Evolutionary conservation across 2,329 filamentous ascomycete species (phyloP), one percentile per base, ranked within the genome.

Genomic region (Drechslerella dactyloides): DNA sequence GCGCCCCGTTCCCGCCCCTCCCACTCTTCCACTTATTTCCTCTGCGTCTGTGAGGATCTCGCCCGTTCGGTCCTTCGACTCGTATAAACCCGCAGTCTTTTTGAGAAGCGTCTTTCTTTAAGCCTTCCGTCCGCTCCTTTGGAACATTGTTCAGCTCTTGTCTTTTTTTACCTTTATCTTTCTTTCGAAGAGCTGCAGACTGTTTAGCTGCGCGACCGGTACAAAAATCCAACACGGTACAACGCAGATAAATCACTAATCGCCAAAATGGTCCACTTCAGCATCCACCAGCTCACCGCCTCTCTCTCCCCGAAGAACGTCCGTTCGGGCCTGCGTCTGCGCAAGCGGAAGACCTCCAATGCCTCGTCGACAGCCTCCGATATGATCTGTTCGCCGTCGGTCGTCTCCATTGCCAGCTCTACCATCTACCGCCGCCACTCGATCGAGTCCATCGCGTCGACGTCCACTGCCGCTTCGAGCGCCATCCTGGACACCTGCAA

Each of bases 221-320:
- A 53, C 21, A 46, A 54, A 73, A 66, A 66, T 66, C 66, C 69
- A 52, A 73, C 61, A 62, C 15, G n/a, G 21, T 17, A 35, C 51
- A 68, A 73, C 52, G 27, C 60, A 55, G 37, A 58, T 21, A 55
- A n/a, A 4, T 33, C 44, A 15, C 15, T 19, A 27, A 50, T 33
- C 23, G 30, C 44, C 51, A 72, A 62, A 50, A 73, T 73, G 69
- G 62, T 68, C 53, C 58, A 66, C 69, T 73, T 73, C 57, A 73
- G 60, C 69, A 66, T 73, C 60, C 62, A 68, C 69, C 61, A 73
- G 37, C 53, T 73, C 54, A 62, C 69, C 35, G 51, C 69, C 50
- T 66, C 62, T 19, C 46, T 73, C 51, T 73, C 69, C 46, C 69
- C 69, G 51, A 73, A 68, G 66, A 72, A 72, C 30, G 58, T 70